Conservation (phyloP, 257 asterid genomes). For the Solanum ossicruentum region DNA sequence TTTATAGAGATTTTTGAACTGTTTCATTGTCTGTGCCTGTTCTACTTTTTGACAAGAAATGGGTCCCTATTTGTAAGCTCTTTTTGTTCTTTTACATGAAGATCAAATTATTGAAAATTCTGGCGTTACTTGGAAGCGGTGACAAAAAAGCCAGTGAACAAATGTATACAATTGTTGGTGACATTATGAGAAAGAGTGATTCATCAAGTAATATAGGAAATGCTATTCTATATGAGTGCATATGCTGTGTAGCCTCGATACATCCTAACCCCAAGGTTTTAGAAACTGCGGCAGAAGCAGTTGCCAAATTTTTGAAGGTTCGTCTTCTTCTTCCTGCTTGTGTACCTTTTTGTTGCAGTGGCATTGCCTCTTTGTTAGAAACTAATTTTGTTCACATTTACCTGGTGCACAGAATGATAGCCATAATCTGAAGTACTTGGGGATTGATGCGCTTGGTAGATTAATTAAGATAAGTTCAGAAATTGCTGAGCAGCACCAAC, state of each 20-base stretch:
- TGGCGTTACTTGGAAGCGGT: slow-evolving; percentile 65
- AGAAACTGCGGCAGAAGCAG: slow-evolving; percentile 84
- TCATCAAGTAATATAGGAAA: slow-evolving; percentile 84
- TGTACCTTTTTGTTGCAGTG: neutral
- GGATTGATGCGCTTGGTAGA: slow-evolving; percentile 95
- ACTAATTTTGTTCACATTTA: slow-evolving; percentile 1
- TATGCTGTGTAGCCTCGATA: slow-evolving; percentile 80
- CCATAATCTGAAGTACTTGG: slow-evolving; percentile 95
- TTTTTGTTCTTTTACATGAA: slow-evolving; percentile 10
- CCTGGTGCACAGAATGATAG: slow-evolving; percentile 74
- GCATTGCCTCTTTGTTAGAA: neutral
- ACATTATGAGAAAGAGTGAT: slow-evolving; percentile 77
- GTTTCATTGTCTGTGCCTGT: neutral
- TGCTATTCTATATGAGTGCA: slow-evolving; percentile 86
- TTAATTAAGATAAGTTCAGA: slow-evolving; percentile 90
- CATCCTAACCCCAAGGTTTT: slow-evolving; percentile 80
- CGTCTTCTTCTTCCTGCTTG: slow-evolving; percentile 10
- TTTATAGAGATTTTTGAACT: neutral
- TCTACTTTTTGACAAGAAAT: neutral
- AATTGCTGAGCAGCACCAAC: slow-evolving; percentile 93
- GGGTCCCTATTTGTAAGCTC: neutral
- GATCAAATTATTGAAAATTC: slow-evolving; percentile 85
- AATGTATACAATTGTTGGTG: slow-evolving; percentile 85
- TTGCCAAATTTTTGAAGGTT: slow-evolving; percentile 81
- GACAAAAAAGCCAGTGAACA: slow-evolving; percentile 94